Conservation (phyloP, 371 early-diverging fungal species). For the Syncephalastrum racemosum region DNA sequence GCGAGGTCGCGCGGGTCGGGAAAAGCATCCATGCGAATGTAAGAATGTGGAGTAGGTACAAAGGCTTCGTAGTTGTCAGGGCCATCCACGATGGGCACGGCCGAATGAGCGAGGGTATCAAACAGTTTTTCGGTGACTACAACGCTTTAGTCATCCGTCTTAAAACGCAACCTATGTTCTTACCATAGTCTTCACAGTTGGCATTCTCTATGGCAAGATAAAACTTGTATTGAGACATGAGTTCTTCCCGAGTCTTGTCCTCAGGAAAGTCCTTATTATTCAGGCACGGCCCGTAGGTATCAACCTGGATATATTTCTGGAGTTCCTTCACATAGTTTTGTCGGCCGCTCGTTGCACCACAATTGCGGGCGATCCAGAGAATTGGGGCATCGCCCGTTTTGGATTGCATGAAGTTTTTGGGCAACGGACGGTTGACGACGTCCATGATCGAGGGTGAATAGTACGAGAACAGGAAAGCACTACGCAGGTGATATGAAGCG, state of each 20-base stretch:
- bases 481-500: conserved; percentile 38
- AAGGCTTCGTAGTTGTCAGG: conserved; percentile 34
- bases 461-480: conserved; percentile 34
- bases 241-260: conserved; percentile 23
- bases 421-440: conserved; percentile 34
- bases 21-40: conserved; percentile 39
- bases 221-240: conserved; percentile 40
- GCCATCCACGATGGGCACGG: conserved; percentile 32
- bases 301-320: conserved; percentile 35
- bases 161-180: not conserved
- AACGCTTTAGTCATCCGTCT: not conserved
- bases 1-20: conserved; percentile 43
- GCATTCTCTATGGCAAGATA: conserved; percentile 43
- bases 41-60: conserved; percentile 30
- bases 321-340: conserved; percentile 36
- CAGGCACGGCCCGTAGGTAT: conserved; percentile 36
- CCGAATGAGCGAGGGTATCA: conserved; percentile 24
- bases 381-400: conserved; percentile 33
- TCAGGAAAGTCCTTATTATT: conserved; percentile 35
- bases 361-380: conserved; percentile 42
- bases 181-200: conserved; percentile 47
- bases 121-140: conserved; percentile 40
- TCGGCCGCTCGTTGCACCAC: conserved; percentile 34
- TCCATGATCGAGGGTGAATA: conserved; percentile 33
- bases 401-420: conserved; percentile 29